Evolutionary conservation across 495 filamentous ascomycete species (phyloP).

Genomic region (Aspergillus leporis): DNA sequence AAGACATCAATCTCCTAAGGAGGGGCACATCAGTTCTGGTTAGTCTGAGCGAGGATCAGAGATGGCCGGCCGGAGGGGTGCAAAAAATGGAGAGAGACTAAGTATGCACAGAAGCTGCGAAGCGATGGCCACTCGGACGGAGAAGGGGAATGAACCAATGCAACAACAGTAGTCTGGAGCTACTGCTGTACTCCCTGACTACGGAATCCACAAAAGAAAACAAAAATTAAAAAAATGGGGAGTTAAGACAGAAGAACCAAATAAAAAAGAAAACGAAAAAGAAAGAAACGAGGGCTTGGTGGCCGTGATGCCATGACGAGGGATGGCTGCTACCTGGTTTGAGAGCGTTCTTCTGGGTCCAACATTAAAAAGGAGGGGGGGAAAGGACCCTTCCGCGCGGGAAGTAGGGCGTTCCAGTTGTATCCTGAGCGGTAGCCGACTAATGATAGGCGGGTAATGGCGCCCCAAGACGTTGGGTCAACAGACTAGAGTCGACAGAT

Average conservation of each 20-base stretch:
- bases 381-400: constrained; percentile 19
- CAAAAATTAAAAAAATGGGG: not conserved
- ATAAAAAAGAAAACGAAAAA: constrained; percentile 1
- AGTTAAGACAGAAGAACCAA: not conserved
- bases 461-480: constrained; percentile 36
- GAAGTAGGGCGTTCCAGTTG: constrained; percentile 16
- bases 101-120: constrained; percentile 24
- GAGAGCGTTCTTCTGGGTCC: constrained; percentile 12
- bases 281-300: not conserved
- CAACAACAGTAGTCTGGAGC: constrained; percentile 23
- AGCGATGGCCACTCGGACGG: constrained; percentile 17
- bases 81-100: constrained; percentile 18
- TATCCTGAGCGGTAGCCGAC: constrained; percentile 13
- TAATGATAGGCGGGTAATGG: constrained; percentile 28
- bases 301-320: no score
- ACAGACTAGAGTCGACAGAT: constrained; percentile 20
- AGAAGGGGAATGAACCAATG: constrained; percentile 19
- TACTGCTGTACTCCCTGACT: constrained; percentile 28
- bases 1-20: constrained; percentile 11
- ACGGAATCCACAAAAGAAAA: constrained; percentile 14
- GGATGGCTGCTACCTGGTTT: no score
- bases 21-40: constrained; percentile 20
- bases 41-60: constrained; percentile 15
- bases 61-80: constrained; percentile 18
- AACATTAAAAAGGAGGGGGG: no score